phyloP scores from a whole-genome alignment of 805 yeast species.

The Metschnikowia kunwiensis region DNA sequence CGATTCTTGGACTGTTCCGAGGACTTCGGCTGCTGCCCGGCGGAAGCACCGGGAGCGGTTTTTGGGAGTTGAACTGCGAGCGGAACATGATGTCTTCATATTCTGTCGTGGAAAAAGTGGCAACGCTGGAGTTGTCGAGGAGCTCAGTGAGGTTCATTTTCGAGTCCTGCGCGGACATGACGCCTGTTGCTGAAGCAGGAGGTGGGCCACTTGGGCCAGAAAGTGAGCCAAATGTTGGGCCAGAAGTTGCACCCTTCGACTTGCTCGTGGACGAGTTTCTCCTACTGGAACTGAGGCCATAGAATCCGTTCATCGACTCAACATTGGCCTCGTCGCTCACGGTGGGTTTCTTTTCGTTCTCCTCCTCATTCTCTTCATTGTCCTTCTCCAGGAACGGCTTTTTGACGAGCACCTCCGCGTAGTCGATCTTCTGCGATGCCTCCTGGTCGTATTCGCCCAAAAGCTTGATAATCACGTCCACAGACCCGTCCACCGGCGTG shows the following conservation, averaged over 20 bases:
- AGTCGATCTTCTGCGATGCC: conserved; percentile 14
- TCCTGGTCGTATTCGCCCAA: conserved; percentile 63
- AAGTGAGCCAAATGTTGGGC: no score
- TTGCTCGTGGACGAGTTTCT: conserved; percentile 1
- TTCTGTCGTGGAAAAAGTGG: conserved; percentile 37
- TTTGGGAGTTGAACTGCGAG: conserved; percentile 30
- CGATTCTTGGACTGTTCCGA: no score
- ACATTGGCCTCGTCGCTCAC: neutral
- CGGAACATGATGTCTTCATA: conserved; percentile 37
- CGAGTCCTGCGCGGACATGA: conserved; percentile 2
- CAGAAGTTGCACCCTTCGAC: neutral
- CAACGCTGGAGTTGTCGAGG: conserved; percentile 21
- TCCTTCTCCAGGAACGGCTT: conserved; percentile 3
- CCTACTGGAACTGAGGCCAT: neutral
- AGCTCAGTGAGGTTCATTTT: conserved; percentile 2
- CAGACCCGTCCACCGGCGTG: conserved; percentile 85
- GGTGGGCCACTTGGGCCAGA: no score
- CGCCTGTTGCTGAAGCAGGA: no score
- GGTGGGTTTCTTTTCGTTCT: neutral
- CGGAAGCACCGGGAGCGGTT: conserved; percentile 16
- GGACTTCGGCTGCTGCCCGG: no score
- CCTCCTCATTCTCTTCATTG: neutral
- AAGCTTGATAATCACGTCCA: conserved; percentile 59
- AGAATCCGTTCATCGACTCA: conserved; percentile 1
- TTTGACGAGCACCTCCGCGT: conserved; percentile 15